Percentiles rank a stretch among this genome's conserved stretches.
phyloP scores from a whole-genome alignment of 73 alveolate genomes.

The Breviolum minutum region DNA sequence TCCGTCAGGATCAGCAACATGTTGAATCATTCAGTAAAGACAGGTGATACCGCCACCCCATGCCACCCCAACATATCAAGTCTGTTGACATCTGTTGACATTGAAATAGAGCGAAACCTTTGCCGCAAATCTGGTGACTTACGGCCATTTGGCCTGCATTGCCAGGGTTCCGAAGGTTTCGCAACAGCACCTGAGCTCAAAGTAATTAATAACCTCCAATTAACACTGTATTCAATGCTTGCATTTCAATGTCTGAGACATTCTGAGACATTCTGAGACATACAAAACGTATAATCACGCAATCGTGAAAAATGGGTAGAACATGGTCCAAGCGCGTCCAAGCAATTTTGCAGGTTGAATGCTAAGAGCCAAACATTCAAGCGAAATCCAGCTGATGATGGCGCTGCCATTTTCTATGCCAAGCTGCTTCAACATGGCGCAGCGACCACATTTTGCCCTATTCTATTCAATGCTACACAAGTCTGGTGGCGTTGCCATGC shows the following conservation, averaged over 20 bases:
- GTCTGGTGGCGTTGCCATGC: background rate
- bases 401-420: constrained; percentile 20
- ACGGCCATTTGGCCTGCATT: background rate
- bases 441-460: background rate
- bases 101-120: too few species aligned
- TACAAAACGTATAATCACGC: too few species aligned
- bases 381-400: constrained; percentile 54
- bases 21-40: too few species aligned
- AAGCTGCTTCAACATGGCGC: constrained; percentile 30
- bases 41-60: too few species aligned
- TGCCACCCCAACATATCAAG: too few species aligned
- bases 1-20: too few species aligned
- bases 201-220: background rate
- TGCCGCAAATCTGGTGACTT: too few species aligned
- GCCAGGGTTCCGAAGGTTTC: constrained; percentile 44
- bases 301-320: background rate
- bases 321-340: too few species aligned
- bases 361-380: constrained; percentile 1
- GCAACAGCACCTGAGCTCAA: constrained; percentile 25
- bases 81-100: too few species aligned
- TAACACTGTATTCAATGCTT: background rate
- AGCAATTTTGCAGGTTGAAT: too few species aligned
- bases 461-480: too few species aligned
- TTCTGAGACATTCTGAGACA: too few species aligned
- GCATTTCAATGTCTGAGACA: background rate